phyloP scores from a whole-genome alignment of 73 alveolate genomes.

The Paramecium octaurelia region DNA sequence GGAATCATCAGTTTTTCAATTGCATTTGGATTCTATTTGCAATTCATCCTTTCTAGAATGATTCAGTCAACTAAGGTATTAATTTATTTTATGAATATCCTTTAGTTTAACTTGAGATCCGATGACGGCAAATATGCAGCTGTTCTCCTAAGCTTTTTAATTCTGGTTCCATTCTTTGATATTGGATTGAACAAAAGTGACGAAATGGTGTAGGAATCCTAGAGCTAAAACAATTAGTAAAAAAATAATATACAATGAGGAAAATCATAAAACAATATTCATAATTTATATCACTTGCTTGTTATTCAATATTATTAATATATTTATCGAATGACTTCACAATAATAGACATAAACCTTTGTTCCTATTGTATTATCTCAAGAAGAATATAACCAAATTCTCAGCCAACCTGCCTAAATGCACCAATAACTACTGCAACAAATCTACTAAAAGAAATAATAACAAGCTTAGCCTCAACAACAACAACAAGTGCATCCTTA shows the following conservation, averaged over 20 bases:
- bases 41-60: neutral
- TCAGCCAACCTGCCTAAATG: neutral
- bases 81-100: neutral
- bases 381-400: neutral
- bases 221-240: neutral
- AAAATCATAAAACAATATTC: neutral
- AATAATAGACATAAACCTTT: neutral
- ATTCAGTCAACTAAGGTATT: neutral
- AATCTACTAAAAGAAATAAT: neutral
- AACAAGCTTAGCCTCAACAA: neutral
- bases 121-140: neutral
- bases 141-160: neutral
- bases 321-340: neutral
- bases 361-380: neutral
- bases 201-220: neutral
- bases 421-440: neutral
- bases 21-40: neutral
- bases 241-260: neutral
- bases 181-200: neutral
- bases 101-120: neutral
- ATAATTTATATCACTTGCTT: neutral
- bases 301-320: neutral
- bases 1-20: neutral
- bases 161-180: neutral
- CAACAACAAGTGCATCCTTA: neutral